Evolutionary conservation across 495 filamentous ascomycete genomes (phyloP).

Genomic region (Bathelium albidoporum): DNA sequence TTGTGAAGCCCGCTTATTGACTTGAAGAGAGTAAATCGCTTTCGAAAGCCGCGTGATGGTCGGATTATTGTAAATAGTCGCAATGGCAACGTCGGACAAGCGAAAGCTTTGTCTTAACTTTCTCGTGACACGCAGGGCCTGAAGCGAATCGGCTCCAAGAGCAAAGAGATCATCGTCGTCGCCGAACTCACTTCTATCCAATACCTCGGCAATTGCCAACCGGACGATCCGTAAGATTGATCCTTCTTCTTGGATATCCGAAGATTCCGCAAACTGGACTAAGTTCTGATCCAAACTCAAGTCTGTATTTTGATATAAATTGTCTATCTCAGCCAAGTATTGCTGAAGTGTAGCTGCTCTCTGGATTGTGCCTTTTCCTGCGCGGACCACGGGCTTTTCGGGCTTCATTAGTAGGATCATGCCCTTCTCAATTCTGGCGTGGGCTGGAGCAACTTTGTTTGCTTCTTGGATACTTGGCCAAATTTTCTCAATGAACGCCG

Average conservation of each 20-base stretch:
- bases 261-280: not conserved
- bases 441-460: slow-evolving; percentile 32
- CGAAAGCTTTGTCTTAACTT: not conserved
- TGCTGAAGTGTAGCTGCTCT: slow-evolving; percentile 23
- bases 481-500: slow-evolving; percentile 25
- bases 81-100: not conserved
- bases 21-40: not conserved
- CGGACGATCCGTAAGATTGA: not conserved
- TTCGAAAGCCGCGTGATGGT: not conserved
- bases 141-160: slow-evolving; percentile 7
- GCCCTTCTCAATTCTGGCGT: slow-evolving; percentile 36
- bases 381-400: slow-evolving; percentile 31
- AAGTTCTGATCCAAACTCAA: not conserved
- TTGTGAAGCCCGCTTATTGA: not conserved
- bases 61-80: not conserved
- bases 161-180: slow-evolving; percentile 1
- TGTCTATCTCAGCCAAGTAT: slow-evolving; percentile 33
- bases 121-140: not conserved
- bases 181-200: not conserved
- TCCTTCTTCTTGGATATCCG: not conserved
- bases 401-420: slow-evolving; percentile 32
- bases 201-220: not conserved
- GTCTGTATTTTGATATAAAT: slow-evolving; percentile 21
- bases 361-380: slow-evolving; percentile 40
- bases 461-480: slow-evolving; percentile 42